Evolutionary conservation across 2,329 filamentous ascomycete species (phyloP), one percentile per base, ranked within the genome.

Genomic region (Penicillium expansum): DNA sequence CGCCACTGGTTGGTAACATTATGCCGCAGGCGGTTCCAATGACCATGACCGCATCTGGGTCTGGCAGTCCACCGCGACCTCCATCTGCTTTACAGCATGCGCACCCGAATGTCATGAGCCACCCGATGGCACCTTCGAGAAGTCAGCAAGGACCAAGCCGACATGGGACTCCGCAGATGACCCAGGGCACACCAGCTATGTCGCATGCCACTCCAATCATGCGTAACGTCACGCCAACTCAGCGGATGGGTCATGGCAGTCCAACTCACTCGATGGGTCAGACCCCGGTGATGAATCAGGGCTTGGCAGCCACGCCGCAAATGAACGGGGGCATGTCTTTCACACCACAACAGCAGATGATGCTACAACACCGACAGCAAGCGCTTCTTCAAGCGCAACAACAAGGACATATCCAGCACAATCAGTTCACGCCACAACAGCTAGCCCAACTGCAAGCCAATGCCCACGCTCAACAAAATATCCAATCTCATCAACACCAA

Each of bases 151-250:
- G 76, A 30, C 75, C 72, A 20, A 80, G 77, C 57, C 74, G 76
- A 52, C 74, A 80, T 56, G 77, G 78, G 11, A 80, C 78, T 18
- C 78, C 78, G 5, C 77, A 79, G 58, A 77, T 80, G 69, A 69
- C 73, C 8, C 75, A 79, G 48, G 74, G 76, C 39, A 80, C 77
- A 2, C 77, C 77, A 10, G 74, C 74, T 22, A 74, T 77, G 69
- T 73, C 73, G 20, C 77, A 80, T 56, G 75, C 77, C 22, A 80
- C 78, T 4, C 78, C 78, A 5, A 71, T 78, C 8, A 76, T 80
- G 71, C 73, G 76, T 51, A 77, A 80, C 60, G 75, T 73, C 6
- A 80, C 78, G 11, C 78, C 78, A 5, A 77, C 72, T 13, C 76
- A 79, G 62, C 72, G 77, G 1, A 77, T 80, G 69, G 69, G 67